These are phyloP conservation scores for Aspergillus sp. DNA, from an alignment of 2,329 filamentous ascomycete genomes.

Conservation along the genomic window DNA sequence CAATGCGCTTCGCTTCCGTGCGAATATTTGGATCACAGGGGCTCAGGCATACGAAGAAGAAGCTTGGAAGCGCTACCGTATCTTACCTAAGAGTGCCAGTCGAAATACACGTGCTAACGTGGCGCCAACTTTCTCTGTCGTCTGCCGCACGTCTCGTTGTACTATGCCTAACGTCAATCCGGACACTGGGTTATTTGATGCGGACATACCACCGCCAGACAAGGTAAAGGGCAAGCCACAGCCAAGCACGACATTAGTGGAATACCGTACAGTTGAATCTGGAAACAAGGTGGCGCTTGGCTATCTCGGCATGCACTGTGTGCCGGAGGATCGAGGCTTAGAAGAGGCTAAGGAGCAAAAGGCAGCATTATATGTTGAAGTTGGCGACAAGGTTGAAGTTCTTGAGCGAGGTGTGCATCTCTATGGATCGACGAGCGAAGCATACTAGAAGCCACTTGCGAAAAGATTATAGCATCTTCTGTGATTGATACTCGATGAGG, in stretches of 20 bases:
- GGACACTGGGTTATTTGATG: slow-evolving; percentile 10
- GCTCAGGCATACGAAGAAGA: slow-evolving; percentile 14
- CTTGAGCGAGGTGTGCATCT: slow-evolving; percentile 13
- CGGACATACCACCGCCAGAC: slow-evolving; percentile 9
- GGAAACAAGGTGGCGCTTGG: slow-evolving; percentile 13
- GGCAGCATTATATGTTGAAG: slow-evolving; percentile 9
- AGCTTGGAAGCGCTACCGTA: slow-evolving; percentile 14
- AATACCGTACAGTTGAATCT: slow-evolving; percentile 11
- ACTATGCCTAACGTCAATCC: slow-evolving; percentile 17
- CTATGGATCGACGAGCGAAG: slow-evolving; percentile 13
- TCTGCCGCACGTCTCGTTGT: slow-evolving; percentile 17
- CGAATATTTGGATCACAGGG: slow-evolving; percentile 14
- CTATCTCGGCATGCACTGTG: slow-evolving; percentile 18
- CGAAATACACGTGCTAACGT: slow-evolving; percentile 5
- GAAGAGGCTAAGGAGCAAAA: slow-evolving; percentile 6
- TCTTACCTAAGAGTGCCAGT: slow-evolving; percentile 3
- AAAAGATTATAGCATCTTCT: too few relatives aligned
- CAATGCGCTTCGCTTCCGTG: slow-evolving; percentile 14
- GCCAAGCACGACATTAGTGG: slow-evolving; percentile 14
- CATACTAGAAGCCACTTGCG: slow-evolving; percentile 7
- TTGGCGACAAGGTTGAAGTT: slow-evolving; percentile 15
- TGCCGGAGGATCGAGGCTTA: slow-evolving; percentile 13
- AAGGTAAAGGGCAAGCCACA: slow-evolving; percentile 14
- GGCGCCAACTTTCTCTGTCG: slow-evolving; percentile 10
- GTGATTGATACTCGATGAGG: too few relatives aligned